phyloP scores from a whole-genome alignment of 2,329 filamentous ascomycete genomes.

The Colletotrichum sp. region DNA sequence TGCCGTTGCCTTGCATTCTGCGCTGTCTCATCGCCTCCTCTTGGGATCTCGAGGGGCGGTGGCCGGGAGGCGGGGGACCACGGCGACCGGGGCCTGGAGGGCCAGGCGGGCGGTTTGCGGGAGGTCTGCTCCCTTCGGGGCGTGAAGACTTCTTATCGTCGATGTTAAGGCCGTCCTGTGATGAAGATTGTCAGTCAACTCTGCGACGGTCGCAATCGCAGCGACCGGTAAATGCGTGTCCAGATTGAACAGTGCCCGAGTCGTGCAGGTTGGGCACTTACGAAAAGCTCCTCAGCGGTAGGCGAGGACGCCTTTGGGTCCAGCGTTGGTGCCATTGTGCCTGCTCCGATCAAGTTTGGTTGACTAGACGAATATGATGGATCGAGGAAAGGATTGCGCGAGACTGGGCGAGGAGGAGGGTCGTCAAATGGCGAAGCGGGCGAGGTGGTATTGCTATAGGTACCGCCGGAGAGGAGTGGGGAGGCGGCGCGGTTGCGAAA shows the following conservation, averaged over 20 bases:
- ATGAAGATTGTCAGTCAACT: conserved; percentile 16
- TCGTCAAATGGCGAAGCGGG: conserved; percentile 66
- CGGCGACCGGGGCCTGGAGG: conserved; percentile 47
- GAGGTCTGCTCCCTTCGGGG: conserved; percentile 31
- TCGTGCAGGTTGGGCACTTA: conserved; percentile 53
- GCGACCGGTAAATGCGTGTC: not conserved
- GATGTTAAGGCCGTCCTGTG: conserved; percentile 71
- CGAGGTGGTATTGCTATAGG: conserved; percentile 39
- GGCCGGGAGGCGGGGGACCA: conserved; percentile 49
- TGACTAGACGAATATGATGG: conserved; percentile 41
- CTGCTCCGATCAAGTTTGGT: conserved; percentile 42
- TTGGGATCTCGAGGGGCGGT: conserved; percentile 69
- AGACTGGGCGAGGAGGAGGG: conserved; percentile 64
- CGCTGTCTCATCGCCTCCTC: conserved; percentile 67
- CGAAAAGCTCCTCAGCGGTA: conserved; percentile 76
- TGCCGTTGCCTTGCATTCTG: conserved; percentile 41
- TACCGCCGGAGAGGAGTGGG: conserved; percentile 43
- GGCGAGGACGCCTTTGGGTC: conserved; percentile 53
- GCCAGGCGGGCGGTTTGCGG: conserved; percentile 42
- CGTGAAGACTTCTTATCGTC: conserved; percentile 57
- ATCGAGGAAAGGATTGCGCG: conserved; percentile 80
- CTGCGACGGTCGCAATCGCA: not conserved
- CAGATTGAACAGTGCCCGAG: not conserved
- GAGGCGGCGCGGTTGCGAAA: conserved; percentile 77
- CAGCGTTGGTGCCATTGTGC: conserved; percentile 55